These are phyloP conservation scores for Fraxinus greggii DNA, from an alignment of 305 asterid species.

Conservation along the genomic window DNA sequence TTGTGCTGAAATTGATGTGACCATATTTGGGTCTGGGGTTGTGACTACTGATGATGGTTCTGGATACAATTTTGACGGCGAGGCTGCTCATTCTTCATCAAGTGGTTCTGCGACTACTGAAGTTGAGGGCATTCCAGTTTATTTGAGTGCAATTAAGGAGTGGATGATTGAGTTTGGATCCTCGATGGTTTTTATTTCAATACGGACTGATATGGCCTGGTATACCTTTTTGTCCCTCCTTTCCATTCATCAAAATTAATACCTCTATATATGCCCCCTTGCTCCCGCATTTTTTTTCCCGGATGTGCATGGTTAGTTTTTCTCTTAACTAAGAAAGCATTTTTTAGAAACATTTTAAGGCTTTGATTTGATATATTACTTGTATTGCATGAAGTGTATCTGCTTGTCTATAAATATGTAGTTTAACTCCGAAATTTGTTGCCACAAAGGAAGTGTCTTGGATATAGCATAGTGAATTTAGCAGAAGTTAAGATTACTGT, in stretches of 20 bases:
- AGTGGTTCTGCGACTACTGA: constrained; percentile 51
- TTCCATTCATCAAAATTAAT: neutral
- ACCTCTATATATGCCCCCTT: neutral
- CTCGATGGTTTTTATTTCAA: constrained; percentile 72
- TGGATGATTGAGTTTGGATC: constrained; percentile 95
- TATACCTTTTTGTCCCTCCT: constrained; percentile 29
- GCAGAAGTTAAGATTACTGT: neutral
- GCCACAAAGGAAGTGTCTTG: constrained; percentile 7
- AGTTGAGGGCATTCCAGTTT: constrained; percentile 75
- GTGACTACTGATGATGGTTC: constrained; percentile 91
- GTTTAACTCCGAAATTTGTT: constrained; percentile 5
- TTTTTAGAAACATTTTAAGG: neutral
- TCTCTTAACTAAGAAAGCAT: neutral
- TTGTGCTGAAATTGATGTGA: constrained; percentile 85
- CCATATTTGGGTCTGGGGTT: constrained; percentile 86
- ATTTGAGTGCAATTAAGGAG: constrained; percentile 85
- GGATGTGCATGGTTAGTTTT: neutral
- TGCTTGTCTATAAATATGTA: neutral
- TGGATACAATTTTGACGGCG: constrained; percentile 74
- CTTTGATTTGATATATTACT: neutral
- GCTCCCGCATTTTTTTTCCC: neutral
- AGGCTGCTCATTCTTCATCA: constrained; percentile 52
- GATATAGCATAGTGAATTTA: constrained; percentile 2
- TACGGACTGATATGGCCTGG: constrained; percentile 97
- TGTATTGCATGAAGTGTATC: neutral